Evolutionary conservation across 169 alveolate genomes (phyloP), one percentile per base, ranked within the genome.

Genomic region (Cryptosporidium sp.): DNA sequence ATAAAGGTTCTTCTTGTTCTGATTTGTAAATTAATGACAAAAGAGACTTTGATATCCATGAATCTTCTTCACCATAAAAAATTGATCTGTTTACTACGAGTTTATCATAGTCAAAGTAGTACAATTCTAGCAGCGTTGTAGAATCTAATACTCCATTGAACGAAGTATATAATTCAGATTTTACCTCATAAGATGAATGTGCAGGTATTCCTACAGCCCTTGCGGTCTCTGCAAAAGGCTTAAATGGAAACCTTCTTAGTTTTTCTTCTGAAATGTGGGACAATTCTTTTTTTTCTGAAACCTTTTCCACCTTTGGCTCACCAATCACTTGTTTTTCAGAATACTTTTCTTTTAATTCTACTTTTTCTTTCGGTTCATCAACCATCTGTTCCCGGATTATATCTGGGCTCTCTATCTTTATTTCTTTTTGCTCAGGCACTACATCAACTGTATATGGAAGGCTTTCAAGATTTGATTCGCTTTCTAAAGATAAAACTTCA

Each of bases 151-250:
- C 35, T 65, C 68, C 74, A 26, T 62, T 29, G 45, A 43, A 48
- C 41, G 75, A 31, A 14, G 33, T 29, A 41, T 43, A 6, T 7
- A 31, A 37, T 18, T 62, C 75, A 14, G 33, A 10, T 21, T 14
- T 29, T 8, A 14, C 50, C 21, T 59, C 45, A 43, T 37, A 39
- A 8, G 41, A 35, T 39, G 89, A 80, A 18, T 35, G n/a, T 14
- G 75, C 89, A 62, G 89, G 89, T 23, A 80, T 80, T n/a, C 89
- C 89, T 26, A 80, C 89, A 23, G 75, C 89, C 62, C 89, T 80
- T 31, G 89, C 89, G 3, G 74, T 61, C 29, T 80, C 89, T 37
- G 89, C 89, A 62, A 80, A 80, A n/a, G 75, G 80, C 21, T 65
- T 80, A 65, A 80, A 80, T 37, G 61, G 48, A 18, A 45, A 59